Conservation (phyloP, 2,329 filamentous ascomycete genomes). For the Ceratocystis harringtonii region DNA sequence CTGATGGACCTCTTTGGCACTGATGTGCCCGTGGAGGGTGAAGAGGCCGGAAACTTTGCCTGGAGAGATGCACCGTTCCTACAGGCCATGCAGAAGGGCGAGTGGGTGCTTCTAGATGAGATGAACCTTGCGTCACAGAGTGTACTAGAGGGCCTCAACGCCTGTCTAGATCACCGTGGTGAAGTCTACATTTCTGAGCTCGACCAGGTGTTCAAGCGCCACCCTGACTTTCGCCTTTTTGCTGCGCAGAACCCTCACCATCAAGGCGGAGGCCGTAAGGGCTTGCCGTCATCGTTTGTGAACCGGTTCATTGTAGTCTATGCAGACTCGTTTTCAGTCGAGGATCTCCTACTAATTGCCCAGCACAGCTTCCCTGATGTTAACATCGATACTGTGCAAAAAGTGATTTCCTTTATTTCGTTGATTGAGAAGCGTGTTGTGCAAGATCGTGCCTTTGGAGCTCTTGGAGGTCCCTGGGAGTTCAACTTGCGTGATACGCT, state of each 20-base stretch:
- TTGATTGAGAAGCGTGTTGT: conserved; percentile 59
- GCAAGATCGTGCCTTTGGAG: conserved; percentile 41
- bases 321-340: conserved; percentile 70
- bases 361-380: conserved; percentile 58
- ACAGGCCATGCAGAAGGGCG: conserved; percentile 87
- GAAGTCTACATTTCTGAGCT: conserved; percentile 92
- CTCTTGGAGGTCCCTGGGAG: conserved; percentile 73
- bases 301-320: conserved; percentile 98
- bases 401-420: conserved; percentile 66
- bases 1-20: conserved; percentile 95
- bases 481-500: conserved; percentile 86
- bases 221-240: conserved; percentile 84
- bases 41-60: conserved; percentile 73
- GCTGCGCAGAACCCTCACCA: conserved; percentile 96
- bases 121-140: conserved; percentile 98
- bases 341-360: conserved; percentile 74
- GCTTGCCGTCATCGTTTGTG: conserved; percentile 86
- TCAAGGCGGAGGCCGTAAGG: conserved; percentile 89
- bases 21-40: conserved; percentile 89
- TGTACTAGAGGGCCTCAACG: conserved; percentile 88
- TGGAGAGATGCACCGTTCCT: conserved; percentile 95
- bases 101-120: conserved; percentile 94
- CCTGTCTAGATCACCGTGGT: conserved; percentile 89
- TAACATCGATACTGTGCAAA: conserved; percentile 41
- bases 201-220: conserved; percentile 81